Evolutionary conservation across 352 stramenopile genomes (phyloP).

Genomic region (Pythium scleroteichum): DNA sequence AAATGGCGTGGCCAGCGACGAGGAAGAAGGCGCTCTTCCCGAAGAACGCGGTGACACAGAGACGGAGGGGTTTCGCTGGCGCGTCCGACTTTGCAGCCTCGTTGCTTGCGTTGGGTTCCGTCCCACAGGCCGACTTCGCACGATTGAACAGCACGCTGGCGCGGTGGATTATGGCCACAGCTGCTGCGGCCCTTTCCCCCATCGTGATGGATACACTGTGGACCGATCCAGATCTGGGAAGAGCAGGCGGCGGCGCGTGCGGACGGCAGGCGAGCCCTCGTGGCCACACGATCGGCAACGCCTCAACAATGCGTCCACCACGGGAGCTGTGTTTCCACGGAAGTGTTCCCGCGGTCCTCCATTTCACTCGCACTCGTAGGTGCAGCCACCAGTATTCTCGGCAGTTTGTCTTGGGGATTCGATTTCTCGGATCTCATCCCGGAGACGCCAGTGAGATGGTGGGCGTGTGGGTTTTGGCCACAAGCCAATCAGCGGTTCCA

Average conservation of each 20-base stretch:
- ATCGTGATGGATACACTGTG: neutral
- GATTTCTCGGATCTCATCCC: neutral
- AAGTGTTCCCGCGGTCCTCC: neutral
- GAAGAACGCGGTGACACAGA: too few species aligned
- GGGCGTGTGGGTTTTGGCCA: constrained; percentile 1
- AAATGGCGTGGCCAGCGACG: too few species aligned
- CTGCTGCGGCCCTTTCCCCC: neutral
- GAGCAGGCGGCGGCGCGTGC: neutral
- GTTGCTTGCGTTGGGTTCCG: too few species aligned
- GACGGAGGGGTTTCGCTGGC: too few species aligned
- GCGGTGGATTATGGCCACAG: neutral
- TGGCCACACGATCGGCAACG: constrained; percentile 7
- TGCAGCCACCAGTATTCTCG: too few species aligned
- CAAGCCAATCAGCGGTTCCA: constrained; percentile 1
- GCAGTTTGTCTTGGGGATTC: too few species aligned
- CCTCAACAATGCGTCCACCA: constrained; percentile 7
- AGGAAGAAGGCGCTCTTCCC: too few species aligned
- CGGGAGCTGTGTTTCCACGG: too few species aligned
- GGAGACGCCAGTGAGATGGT: constrained; percentile 13
- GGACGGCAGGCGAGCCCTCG: neutral
- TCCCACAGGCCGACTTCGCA: too few species aligned
- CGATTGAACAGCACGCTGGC: too few species aligned
- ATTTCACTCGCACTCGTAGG: too few species aligned
- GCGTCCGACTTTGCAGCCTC: too few species aligned
- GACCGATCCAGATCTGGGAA: neutral